Base-by-base conservation (phyloP, 75 land plant species). In the Cryptomeria japonica region DNA sequence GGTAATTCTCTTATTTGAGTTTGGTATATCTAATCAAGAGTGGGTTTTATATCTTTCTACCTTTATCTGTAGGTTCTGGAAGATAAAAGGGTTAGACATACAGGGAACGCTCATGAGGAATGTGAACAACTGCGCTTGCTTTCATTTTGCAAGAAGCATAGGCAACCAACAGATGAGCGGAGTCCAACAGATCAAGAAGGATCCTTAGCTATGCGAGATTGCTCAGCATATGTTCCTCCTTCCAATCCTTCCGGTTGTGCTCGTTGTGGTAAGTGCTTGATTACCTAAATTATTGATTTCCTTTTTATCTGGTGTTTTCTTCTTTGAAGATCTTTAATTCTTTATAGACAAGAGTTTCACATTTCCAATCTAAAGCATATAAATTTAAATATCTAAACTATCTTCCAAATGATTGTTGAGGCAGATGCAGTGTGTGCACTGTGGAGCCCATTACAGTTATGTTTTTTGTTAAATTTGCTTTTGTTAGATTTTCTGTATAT, bases 191-290 rank as follows among this genome's bases (percentile, higher is more conserved):
- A 90, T 85, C 89, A 89, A 16, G 87, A 89, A 2, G 75, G 78
- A 58, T 90, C 38, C 16, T 86, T 87, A 84, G 25, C 85, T 72
- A 84, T 84, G 13, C 84, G 87, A 44, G 89, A 88, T 72, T 87
- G 86, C 89, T 91, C 93, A 38, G 53, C 86, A 32, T 93, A 91
- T 86, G 38, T 25, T 56, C 96, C 97, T 55, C 91, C 92, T 76
- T 37, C 64, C 25, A 98, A 96, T 92, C 87, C 92, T 83, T 94
- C 99, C 86, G 99, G 99, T 36, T 98, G 99, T 95, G 99, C 99
- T 84, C 95, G 99, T 46, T 91, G 85, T 90, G 99, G 98, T 95
- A 91, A 79, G 80, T 87, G 51, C 12, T 18, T 41, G 46, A 41
- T 34, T 75, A 3, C 51, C 47, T 46, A 46, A 12, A 8, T 82